These are phyloP conservation scores for Penicillium verhagenii DNA, from an alignment of 495 filamentous ascomycete genomes.

Conservation along the genomic window DNA sequence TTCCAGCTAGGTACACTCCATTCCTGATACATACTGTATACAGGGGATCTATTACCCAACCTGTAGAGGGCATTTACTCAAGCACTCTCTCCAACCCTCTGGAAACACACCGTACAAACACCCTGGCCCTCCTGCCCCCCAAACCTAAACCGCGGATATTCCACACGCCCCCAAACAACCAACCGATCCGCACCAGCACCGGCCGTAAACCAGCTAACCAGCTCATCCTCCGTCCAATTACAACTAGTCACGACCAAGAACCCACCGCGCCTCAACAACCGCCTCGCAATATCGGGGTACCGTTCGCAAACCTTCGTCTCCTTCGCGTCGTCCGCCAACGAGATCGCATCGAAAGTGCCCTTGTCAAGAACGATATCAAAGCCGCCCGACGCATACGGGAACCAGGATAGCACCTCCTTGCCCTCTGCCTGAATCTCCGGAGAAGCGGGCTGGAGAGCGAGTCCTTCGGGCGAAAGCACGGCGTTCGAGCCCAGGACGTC, in stretches of 20 bases:
- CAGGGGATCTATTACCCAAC: background rate
- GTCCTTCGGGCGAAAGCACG: slow-evolving; percentile 24
- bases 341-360: slow-evolving; percentile 94
- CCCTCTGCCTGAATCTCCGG: slow-evolving; percentile 5
- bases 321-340: slow-evolving; percentile 59
- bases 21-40: no score
- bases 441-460: slow-evolving; percentile 7
- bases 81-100: slow-evolving; percentile 15
- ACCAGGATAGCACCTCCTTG: slow-evolving; percentile 31
- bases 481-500: slow-evolving; percentile 64
- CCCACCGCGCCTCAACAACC: slow-evolving; percentile 66
- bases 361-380: slow-evolving; percentile 95
- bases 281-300: slow-evolving; percentile 65
- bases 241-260: slow-evolving; percentile 87
- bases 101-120: slow-evolving; percentile 79
- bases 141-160: slow-evolving; percentile 83
- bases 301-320: slow-evolving; percentile 60
- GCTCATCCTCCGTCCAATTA: slow-evolving; percentile 94
- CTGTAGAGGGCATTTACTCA: background rate
- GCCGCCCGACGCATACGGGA: slow-evolving; percentile 37
- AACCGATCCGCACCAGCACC: slow-evolving; percentile 37
- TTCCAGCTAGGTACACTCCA: no score
- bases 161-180: slow-evolving; percentile 60
- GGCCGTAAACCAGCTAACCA: slow-evolving; percentile 69
- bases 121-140: slow-evolving; percentile 82